Conservation (phyloP, 139 green algal genomes). For the Medakamo hakoo region DNA sequence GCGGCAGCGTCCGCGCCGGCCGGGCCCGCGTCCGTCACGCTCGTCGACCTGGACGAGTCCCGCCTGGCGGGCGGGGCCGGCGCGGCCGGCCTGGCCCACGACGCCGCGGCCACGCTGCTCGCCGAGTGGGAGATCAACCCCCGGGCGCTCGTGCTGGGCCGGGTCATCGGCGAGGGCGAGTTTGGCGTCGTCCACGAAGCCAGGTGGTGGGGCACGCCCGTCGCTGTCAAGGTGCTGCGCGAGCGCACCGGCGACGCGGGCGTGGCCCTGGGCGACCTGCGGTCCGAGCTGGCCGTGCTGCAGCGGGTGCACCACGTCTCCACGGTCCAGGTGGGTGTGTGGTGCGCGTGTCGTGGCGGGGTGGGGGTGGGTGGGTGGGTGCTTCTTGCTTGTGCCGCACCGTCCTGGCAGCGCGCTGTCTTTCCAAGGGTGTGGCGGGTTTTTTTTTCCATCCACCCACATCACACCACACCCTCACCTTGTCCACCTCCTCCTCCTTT, state of each 20-base stretch:
- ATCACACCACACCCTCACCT: no score
- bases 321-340: no score
- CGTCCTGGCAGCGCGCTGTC: no score
- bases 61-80: conserved; percentile 25
- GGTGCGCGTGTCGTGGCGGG: no score
- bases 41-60: conserved; percentile 38
- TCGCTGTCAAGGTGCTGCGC: conserved; percentile 65
- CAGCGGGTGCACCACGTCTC: conserved; percentile 15
- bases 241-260: conserved; percentile 40
- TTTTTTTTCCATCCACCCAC: no score
- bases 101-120: neutral
- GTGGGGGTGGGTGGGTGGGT: no score
- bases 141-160: conserved; percentile 18
- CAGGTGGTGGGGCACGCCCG: conserved; percentile 45
- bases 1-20: no score
- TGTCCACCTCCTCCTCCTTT: no score
- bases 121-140: conserved; percentile 66
- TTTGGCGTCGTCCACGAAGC: conserved; percentile 69
- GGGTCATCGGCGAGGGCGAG: conserved; percentile 26
- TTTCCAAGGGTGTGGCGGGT: no score
- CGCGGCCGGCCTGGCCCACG: neutral
- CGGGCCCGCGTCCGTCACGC: neutral
- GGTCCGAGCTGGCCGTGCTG: conserved; percentile 14
- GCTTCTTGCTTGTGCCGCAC: no score
- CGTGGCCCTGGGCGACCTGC: conserved; percentile 33